Evolutionary conservation across 2,329 filamentous ascomycete species (phyloP).

Genomic region (Acephala macrosclerotiorum): DNA sequence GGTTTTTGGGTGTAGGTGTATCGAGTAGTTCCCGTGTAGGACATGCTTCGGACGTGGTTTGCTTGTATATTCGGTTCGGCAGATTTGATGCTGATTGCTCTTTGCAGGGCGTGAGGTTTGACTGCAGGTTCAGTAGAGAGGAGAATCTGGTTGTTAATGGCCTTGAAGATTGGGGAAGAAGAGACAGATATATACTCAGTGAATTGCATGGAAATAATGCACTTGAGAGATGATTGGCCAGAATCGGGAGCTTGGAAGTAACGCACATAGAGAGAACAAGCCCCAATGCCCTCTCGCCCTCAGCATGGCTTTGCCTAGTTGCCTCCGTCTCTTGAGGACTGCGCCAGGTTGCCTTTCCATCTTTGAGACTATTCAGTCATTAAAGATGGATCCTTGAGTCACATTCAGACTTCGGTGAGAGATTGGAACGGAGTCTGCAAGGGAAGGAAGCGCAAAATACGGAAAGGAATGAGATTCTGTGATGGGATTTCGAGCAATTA

Average conservation of each 20-base stretch:
- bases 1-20: constrained; percentile 18
- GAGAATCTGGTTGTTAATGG: background rate
- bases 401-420: constrained; percentile 1
- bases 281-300: constrained; percentile 9
- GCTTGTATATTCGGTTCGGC: background rate
- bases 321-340: background rate
- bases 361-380: background rate
- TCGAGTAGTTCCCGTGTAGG: constrained; percentile 9
- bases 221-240: background rate
- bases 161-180: background rate
- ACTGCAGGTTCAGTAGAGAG: constrained; percentile 6
- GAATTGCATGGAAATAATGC: no score
- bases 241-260: background rate
- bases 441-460: background rate
- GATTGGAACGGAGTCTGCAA: background rate
- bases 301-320: background rate
- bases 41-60: constrained; percentile 22
- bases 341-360: background rate
- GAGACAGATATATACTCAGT: background rate
- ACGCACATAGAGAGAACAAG: background rate
- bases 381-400: constrained; percentile 4
- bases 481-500: background rate
- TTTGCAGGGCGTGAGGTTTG: constrained; percentile 16
- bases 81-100: constrained; percentile 21
- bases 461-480: background rate